Evolutionary conservation across 2,329 filamentous ascomycete species (phyloP).

Genomic region (Neonectria punicea): DNA sequence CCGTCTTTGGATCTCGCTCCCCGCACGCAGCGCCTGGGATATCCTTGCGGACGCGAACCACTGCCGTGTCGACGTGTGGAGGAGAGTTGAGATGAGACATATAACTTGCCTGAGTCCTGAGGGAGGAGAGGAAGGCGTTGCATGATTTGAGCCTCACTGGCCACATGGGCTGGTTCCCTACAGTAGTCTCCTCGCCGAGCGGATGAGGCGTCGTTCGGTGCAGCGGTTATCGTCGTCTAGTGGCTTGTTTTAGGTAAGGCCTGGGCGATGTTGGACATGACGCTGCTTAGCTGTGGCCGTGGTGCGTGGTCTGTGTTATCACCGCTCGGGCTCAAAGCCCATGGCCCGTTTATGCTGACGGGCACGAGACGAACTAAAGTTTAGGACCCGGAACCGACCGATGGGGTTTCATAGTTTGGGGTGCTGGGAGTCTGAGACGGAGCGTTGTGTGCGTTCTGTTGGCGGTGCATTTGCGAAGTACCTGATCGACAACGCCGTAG

Average conservation of each 20-base stretch:
- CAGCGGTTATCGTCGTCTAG: background rate
- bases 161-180: constrained; percentile 2
- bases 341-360: background rate
- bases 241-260: background rate
- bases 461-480: background rate
- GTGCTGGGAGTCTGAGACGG: background rate
- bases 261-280: constrained; percentile 6
- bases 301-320: background rate
- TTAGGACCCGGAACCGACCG: background rate
- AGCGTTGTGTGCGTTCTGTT: background rate
- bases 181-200: background rate
- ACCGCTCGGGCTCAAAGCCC: background rate
- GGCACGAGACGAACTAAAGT: background rate
- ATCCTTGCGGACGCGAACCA: background rate
- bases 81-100: background rate
- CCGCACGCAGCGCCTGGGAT: background rate
- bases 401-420: background rate
- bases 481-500: background rate
- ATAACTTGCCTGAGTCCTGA: too few relatives aligned
- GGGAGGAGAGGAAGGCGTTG: background rate
- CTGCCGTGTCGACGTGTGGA: background rate
- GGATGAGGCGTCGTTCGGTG: background rate
- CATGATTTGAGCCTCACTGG: background rate
- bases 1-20: background rate
- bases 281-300: background rate